Evolutionary conservation across 2,329 filamentous ascomycete genomes (phyloP), one percentile per base, ranked within the genome.

Genomic region (Hymenotorrendiella dingleyae): DNA sequence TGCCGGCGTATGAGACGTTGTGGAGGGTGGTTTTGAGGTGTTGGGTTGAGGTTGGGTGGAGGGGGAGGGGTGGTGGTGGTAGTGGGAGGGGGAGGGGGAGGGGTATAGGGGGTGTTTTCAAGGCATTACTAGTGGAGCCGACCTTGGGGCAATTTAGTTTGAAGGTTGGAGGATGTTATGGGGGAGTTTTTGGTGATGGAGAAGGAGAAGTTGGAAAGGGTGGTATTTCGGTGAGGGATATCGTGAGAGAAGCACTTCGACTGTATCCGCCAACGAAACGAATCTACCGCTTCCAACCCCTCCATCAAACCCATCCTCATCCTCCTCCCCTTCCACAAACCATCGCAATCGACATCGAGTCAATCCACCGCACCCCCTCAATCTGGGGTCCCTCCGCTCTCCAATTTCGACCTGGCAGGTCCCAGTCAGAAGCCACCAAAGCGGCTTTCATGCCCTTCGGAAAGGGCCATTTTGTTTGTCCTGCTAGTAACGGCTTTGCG

Each of bases 381-480:
- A 42, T 28, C 8, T 54, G 50, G 48, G 50, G 45, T 16, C 12
- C 5, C 2, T 34, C 53, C 27, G 35, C 47, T 5, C 3, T 36
- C 4, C 12, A 9, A 10, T 55, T 52, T 14, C 12, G 22, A 6
- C 52, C 50, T 0, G 42, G 45, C 5, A 56, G 65, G 6, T 67
- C 43, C 45, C 7, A 33, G 17, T 20, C 21, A 3, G 17, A 22
- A 6, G 19, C n/a, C n/a, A 26, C 32, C 12, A 42, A 43, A 19
- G 7, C n/a, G 9, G 36, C 19, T 1, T 52, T 38, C 21, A 43
- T 49, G 36, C 44, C 47, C 4, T 54, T 52, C 36, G 47, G 49
- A 4, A 28, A 21, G 10, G 43, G 43, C 10, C 26, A 16, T 8
- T 49, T 49, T 30, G 37, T 21, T 4, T 53, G 48, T 38, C 48